These are phyloP conservation scores for Eremochloa ophiuroides DNA, from an alignment of 176 grass and related monocot species.

Conservation along the genomic window DNA sequence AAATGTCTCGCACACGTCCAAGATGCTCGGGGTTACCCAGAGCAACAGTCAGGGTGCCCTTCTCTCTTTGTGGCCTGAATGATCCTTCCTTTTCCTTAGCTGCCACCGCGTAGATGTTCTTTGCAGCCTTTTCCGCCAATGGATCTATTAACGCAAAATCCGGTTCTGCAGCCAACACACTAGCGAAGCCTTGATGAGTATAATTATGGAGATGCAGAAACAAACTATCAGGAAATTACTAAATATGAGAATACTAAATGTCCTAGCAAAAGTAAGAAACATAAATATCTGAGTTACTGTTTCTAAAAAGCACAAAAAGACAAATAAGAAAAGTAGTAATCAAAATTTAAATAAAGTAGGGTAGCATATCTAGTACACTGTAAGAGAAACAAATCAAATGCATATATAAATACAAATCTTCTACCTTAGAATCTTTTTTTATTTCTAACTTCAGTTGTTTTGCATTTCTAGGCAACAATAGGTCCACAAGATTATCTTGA, in stretches of 20 bases:
- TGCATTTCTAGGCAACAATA: conserved; percentile 78
- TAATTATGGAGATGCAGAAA: background rate
- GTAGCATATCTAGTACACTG: background rate
- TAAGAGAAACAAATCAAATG: background rate
- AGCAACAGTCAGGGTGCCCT: no score
- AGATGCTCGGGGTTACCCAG: no score
- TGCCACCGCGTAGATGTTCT: no score
- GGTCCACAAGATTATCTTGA: conserved; percentile 86
- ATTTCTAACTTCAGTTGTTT: conserved; percentile 70
- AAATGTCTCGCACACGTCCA: no score
- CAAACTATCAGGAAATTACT: background rate
- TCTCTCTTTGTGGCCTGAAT: no score
- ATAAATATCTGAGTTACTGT: background rate
- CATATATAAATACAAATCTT: background rate
- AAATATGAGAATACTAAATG: no score
- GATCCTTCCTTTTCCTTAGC: no score
- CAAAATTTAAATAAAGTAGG: background rate
- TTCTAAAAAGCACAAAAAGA: background rate
- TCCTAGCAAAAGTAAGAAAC: background rate
- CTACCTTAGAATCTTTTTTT: conserved; percentile 95
- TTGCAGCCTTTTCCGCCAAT: no score
- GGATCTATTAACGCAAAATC: no score
- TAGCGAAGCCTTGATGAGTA: background rate
- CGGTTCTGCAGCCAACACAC: no score
- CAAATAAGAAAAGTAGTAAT: background rate